Percentiles rank a stretch among this genome's conserved stretches.
phyloP scores from a whole-genome alignment of 2,329 filamentous ascomycete genomes.

The Delphinella strobiligena region DNA sequence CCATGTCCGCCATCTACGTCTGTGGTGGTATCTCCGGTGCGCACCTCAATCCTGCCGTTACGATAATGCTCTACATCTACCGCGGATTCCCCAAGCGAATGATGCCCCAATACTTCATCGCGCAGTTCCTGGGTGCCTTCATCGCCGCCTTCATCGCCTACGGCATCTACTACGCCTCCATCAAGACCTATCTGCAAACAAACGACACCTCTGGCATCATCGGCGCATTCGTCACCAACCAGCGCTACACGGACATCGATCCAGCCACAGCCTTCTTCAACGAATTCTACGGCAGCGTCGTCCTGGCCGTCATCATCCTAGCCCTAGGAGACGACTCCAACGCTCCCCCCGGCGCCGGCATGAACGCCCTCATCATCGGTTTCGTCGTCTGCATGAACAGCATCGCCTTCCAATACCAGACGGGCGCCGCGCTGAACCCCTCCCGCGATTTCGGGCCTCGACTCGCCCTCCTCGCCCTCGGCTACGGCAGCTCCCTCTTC shows the following conservation, averaged over 20 bases:
- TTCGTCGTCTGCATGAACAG: constrained; percentile 26
- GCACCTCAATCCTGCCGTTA: constrained; percentile 37
- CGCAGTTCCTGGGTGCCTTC: constrained; percentile 42
- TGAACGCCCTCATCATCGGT: constrained; percentile 39
- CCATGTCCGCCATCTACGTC: constrained; percentile 35
- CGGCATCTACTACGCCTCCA: constrained; percentile 28
- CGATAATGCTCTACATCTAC: constrained; percentile 29
- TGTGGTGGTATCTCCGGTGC: constrained; percentile 31
- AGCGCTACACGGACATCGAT: constrained; percentile 29
- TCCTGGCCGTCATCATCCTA: constrained; percentile 31
- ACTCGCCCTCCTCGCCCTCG: constrained; percentile 32
- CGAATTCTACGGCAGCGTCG: constrained; percentile 33
- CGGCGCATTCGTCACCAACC: constrained; percentile 33
- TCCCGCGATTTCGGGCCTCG: constrained; percentile 39
- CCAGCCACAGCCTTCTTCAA: constrained; percentile 36
- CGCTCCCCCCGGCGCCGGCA: constrained; percentile 32
- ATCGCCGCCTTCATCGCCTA: constrained; percentile 36
- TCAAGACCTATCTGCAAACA: constrained; percentile 19
- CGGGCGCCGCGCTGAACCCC: constrained; percentile 37
- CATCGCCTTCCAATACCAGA: constrained; percentile 35
- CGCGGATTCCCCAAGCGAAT: constrained; percentile 42
- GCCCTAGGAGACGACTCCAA: constrained; percentile 21
- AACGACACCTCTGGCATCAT: constrained; percentile 19
- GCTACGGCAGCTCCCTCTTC: constrained; percentile 28
- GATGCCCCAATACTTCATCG: constrained; percentile 37